Evolutionary conservation across 75 land plant genomes (phyloP), one percentile per base, ranked within the genome.

Genomic region (Cupressus sempervirens): DNA sequence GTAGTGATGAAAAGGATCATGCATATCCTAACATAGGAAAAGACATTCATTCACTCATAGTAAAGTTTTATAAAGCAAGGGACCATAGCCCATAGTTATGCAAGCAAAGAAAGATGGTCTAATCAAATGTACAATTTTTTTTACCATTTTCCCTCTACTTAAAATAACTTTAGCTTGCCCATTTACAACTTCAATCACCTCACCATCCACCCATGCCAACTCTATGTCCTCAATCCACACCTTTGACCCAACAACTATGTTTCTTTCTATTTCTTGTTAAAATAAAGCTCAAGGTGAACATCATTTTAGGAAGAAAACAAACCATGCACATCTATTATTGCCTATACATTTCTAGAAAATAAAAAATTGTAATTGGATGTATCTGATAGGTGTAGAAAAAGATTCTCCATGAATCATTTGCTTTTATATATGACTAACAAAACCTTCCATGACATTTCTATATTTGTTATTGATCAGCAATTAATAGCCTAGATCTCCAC

Each of bases 191-290:
- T 91, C 92, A 13, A 91, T 36, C 36, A 96, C 95, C 85, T 97
- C 96, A 12, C 91, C 97, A 35, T 90, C 91, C 35, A 89, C 88
- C 99, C 99, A 97, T 13, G 94, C 98, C 67, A 82, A 82, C 38
- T 91, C 88, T 29, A 84, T 90, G 74, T 96, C 98, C 87, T 96
- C 97, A 56, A 94, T 93, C 99, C 99, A 97, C 6, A 97, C 96
- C 26, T 90, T 98, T 54, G 93, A 88, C 52, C 98, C 98, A 53
- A 65, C 40, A 82, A 82, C 36, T 16, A 82, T 53, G 12, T 54
- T 82, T 38, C 62, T 52, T 54, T 82, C 83, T 2, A 36, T 82
- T 32, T 65, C 83, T 65, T 82, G 48, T 16, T 8, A 50, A 15
- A 50, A 34, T 12, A 14, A 82, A 82, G 9, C 3, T 30, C 6